Conservation (phyloP, 495 filamentous ascomycete species). For the Penicillium mononematosum region DNA sequence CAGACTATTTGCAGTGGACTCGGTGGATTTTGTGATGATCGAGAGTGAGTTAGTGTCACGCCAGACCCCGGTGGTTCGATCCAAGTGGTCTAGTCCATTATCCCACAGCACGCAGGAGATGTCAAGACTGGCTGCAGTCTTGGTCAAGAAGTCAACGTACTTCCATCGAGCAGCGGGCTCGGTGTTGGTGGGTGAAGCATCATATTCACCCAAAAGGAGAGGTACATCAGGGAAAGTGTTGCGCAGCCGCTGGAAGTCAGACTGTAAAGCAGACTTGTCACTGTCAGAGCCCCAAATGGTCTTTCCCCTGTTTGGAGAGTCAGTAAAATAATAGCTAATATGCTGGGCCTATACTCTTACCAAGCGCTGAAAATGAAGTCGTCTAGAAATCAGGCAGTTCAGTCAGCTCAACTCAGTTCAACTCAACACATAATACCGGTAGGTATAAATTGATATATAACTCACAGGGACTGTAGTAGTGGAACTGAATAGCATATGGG, state of each 20-base stretch:
- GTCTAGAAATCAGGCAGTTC: conserved; percentile 16
- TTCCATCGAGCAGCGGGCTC: conserved; percentile 59
- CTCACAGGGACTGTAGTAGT: conserved; percentile 61
- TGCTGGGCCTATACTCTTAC: conserved; percentile 9
- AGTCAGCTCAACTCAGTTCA: background rate
- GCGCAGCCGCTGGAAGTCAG: conserved; percentile 51
- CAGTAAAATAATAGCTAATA: background rate
- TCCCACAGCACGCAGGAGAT: conserved; percentile 58
- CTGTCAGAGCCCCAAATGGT: conserved; percentile 58
- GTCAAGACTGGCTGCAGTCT: conserved; percentile 44
- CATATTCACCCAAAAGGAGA: conserved; percentile 59
- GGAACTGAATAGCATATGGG: conserved; percentile 62
- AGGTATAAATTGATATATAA: conserved; percentile 6
- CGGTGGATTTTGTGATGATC: conserved; percentile 46
- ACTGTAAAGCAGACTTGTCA: conserved; percentile 50
- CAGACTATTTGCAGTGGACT: conserved; percentile 49
- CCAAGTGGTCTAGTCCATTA: conserved; percentile 47
- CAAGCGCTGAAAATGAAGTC: conserved; percentile 54
- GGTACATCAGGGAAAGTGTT: conserved; percentile 56
- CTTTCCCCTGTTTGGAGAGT: conserved; percentile 45
- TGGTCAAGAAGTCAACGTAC: conserved; percentile 55
- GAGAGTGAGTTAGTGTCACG: conserved; percentile 48
- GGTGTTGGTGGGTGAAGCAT: conserved; percentile 45
- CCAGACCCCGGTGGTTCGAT: conserved; percentile 48
- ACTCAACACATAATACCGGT: background rate